phyloP scores from a whole-genome alignment of 495 filamentous ascomycete species.

The Evernia prunastri region DNA sequence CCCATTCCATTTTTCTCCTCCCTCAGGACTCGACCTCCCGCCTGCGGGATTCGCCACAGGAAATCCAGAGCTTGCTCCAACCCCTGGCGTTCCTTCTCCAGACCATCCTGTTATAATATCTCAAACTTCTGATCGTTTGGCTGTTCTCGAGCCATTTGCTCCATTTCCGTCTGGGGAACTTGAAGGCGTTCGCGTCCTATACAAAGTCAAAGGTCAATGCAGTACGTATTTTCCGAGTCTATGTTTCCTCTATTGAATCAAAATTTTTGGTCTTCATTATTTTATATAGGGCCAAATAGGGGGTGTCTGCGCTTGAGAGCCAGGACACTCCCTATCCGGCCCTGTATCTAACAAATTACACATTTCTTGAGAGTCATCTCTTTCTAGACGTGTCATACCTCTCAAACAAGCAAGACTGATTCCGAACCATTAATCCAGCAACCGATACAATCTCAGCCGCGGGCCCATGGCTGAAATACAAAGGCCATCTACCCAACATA shows the following conservation, averaged over 20 bases:
- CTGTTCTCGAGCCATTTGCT: conserved; percentile 83
- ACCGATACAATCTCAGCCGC: conserved; percentile 98
- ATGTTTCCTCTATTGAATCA: too few species aligned
- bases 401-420: too few species aligned
- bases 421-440: too few species aligned
- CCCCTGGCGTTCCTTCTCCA: conserved; percentile 60
- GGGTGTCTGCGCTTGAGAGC: too few species aligned
- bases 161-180: conserved; percentile 76
- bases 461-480: conserved; percentile 97
- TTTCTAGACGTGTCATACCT: too few species aligned
- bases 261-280: too few species aligned
- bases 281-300: conserved; percentile 34
- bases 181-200: conserved; percentile 66
- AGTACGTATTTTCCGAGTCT: not conserved
- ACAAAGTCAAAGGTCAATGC: conserved; percentile 95
- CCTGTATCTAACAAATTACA: too few species aligned
- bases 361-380: too few species aligned
- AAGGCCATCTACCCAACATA: conserved; percentile 97
- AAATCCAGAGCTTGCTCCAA: conserved; percentile 66
- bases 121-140: conserved; percentile 80
- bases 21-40: conserved; percentile 71
- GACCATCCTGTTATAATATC: conserved; percentile 63
- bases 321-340: too few species aligned
- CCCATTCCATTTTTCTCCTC: conserved; percentile 79
- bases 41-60: conserved; percentile 71